Base-by-base conservation (phyloP, 257 asterid genomes). In the Mentha longifolia region DNA sequence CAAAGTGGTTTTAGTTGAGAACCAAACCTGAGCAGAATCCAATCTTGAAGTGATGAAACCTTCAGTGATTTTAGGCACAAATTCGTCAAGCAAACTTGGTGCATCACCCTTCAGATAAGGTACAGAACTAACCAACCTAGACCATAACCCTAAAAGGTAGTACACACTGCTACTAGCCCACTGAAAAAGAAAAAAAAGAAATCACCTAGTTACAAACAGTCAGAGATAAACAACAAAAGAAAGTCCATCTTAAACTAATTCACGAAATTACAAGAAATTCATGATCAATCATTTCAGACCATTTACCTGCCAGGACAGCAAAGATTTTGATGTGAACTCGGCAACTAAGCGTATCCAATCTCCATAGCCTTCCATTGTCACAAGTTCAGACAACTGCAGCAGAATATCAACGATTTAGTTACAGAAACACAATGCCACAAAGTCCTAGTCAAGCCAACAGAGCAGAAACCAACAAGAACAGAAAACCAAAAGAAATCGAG, bases 81-180 rank as follows among this genome's bases (percentile, higher is more conserved):
- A 95, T 76, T 95, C 97, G 54, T 92, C 97, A 39, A 95, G 99
- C 82, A 91, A 79, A 89, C 98, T 91, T 60, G 99, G 99, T 6
- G 95, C 87, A 68, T 92, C 99, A 70, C 95, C 92, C 86, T 95
- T 95, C 88, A 95, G 82, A 80, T 89, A 95, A 49, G 98, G 98
- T 47, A 92, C 97, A 74, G 99, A 88, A 67, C 93, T 88, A 76
- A 92, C 99, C 85, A 95, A 77, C 83, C 99, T 86, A 77, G 99
- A 95, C 99, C 99, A 95, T 76, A 95, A 81, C 76, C 99, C 99
- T 71, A 95, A 82, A 56, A 95, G 98, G 82, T 95, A 95, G 85
- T 91, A 95, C 61, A 95, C 96, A 59, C 99, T 95, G 88, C 88
- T 85, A 81, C 99, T 95, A 77, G 98, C 99, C 99, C 99, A 95